A percentile compares a stretch with the other conserved stretches of the same genome.
Conservation (phyloP, 2,329 filamentous ascomycete species). For the Ophiobolus disseminans region DNA sequence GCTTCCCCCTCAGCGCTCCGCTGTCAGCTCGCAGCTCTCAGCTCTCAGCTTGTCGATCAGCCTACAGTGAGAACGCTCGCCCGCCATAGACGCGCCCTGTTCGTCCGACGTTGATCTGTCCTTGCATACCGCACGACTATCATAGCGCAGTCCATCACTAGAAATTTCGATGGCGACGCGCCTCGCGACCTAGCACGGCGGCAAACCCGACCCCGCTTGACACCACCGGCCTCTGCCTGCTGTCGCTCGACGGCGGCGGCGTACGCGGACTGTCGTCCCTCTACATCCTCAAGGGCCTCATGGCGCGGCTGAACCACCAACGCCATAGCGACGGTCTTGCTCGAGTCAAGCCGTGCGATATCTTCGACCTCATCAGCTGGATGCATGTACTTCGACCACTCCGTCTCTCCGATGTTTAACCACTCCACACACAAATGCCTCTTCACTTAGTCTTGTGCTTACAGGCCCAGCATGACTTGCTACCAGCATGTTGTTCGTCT, state of each 20-base stretch:
- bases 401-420: neutral
- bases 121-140: no score
- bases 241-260: slow-evolving; percentile 33
- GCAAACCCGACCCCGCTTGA: no score
- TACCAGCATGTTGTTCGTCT: neutral
- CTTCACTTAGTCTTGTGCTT: neutral
- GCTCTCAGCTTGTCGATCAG: no score
- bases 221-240: slow-evolving; percentile 15
- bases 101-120: no score
- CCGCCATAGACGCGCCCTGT: no score
- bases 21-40: no score
- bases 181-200: no score
- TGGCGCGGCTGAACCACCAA: slow-evolving; percentile 14
- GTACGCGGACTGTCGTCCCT: slow-evolving; percentile 34
- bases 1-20: no score
- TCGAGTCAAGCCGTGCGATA: slow-evolving; percentile 18
- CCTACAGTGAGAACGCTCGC: no score
- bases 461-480: neutral
- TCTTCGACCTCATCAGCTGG: slow-evolving; percentile 25
- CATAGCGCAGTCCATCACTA: no score
- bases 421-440: neutral
- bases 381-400: neutral
- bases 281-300: slow-evolving; percentile 28
- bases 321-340: neutral
- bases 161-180: no score